phyloP scores from a whole-genome alignment of 1,284 basidiomycete species.

The Schizopora paradoxa region DNA sequence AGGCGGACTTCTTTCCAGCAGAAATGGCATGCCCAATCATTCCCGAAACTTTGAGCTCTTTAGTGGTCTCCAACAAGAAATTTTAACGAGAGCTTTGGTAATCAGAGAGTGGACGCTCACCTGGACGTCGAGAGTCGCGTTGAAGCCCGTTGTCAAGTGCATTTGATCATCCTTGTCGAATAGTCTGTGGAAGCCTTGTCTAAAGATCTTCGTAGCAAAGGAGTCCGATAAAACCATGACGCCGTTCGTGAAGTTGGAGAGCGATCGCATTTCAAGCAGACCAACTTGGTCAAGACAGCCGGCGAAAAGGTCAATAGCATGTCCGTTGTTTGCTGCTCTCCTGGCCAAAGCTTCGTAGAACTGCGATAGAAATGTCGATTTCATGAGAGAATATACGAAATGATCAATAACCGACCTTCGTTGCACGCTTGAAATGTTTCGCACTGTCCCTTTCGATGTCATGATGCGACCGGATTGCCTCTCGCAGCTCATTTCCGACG shows the following conservation, averaged over 20 bases:
- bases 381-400: conserved; percentile 1
- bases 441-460: conserved; percentile 98
- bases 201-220: conserved; percentile 98
- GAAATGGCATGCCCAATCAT: conserved; percentile 98
- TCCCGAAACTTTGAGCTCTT: conserved; percentile 97
- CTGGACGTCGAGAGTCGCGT: conserved; percentile 97
- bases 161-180: conserved; percentile 95
- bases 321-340: conserved; percentile 91
- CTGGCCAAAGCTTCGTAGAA: conserved; percentile 97
- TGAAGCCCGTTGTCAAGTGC: conserved; percentile 95
- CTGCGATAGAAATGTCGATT: conserved; percentile 34
- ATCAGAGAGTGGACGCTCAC: conserved; percentile 35
- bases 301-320: conserved; percentile 93
- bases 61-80: conserved; percentile 76
- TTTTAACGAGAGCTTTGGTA: neutral
- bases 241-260: conserved; percentile 95
- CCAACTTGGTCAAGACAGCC: conserved; percentile 99
- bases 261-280: conserved; percentile 94
- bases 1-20: conserved; percentile 93
- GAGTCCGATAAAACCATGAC: conserved; percentile 96
- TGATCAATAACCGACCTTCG: conserved; percentile 60
- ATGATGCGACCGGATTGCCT: conserved; percentile 98
- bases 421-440: conserved; percentile 96
- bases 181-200: conserved; percentile 92
- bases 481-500: conserved; percentile 92